Evolutionary conservation across 495 filamentous ascomycete genomes (phyloP).

Genomic region (Trichoderma asperelloides): DNA sequence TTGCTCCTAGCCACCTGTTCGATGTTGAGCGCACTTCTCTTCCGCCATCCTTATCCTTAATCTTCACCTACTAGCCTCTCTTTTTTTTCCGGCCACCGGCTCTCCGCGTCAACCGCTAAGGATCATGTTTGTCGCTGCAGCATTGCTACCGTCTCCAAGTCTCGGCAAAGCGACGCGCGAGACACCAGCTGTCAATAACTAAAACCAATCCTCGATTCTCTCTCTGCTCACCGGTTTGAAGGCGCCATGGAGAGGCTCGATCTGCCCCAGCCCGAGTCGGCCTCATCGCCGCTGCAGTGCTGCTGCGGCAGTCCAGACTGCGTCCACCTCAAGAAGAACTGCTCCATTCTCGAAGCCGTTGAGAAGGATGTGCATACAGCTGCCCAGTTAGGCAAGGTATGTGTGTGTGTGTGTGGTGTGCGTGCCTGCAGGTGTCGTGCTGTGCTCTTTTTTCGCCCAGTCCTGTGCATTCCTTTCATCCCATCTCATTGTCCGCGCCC

Average conservation of each 20-base stretch:
- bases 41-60: background rate
- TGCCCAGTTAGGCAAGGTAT: slow-evolving; percentile 80
- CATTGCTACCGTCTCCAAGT: background rate
- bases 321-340: slow-evolving; percentile 68
- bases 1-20: background rate
- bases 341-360: slow-evolving; percentile 64
- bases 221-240: background rate
- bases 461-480: background rate
- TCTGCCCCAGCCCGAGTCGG: background rate
- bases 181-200: background rate
- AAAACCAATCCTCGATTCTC: background rate
- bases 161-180: background rate
- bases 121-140: background rate
- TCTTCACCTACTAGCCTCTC: background rate
- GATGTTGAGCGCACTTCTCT: background rate
- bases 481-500: background rate
- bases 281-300: slow-evolving; percentile 34
- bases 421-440: slow-evolving; percentile 1
- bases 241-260: background rate
- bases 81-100: background rate
- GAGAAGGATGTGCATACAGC: slow-evolving; percentile 82
- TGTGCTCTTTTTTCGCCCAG: background rate
- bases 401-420: slow-evolving; percentile 17
- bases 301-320: slow-evolving; percentile 82
- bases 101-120: background rate